Evolutionary conservation across 1,284 basidiomycete genomes (phyloP).

Genomic region (Grifola frondosa): DNA sequence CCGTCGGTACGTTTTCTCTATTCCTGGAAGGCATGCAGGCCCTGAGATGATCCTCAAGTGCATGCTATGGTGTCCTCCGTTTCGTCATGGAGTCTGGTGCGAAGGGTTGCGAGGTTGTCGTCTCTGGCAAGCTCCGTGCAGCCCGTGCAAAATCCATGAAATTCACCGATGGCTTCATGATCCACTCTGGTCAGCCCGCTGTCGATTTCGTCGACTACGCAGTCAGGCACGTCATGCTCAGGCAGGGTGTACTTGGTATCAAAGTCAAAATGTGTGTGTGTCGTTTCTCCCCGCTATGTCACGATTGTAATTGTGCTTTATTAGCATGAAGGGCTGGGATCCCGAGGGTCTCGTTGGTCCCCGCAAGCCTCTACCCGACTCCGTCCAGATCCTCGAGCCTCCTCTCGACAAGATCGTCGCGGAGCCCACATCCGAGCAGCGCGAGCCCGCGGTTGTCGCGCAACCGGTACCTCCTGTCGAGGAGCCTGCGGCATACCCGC

Average conservation of each 20-base stretch:
- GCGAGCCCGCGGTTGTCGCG: conserved; percentile 59
- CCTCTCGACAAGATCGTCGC: conserved; percentile 77
- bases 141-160: conserved; percentile 99
- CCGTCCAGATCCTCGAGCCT: conserved; percentile 88
- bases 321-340: conserved; percentile 95
- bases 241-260: conserved; percentile 99
- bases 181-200: conserved; percentile 99
- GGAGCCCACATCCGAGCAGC: conserved; percentile 79
- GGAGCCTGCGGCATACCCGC: conserved; percentile 43
- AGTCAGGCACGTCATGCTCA: conserved; percentile 96
- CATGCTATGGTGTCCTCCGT: conserved; percentile 99
- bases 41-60: conserved; percentile 49
- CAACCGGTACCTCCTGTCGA: conserved; percentile 50
- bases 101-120: conserved; percentile 99
- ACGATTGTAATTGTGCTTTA: conserved; percentile 12
- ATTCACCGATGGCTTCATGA: conserved; percentile 99
- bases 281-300: neutral
- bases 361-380: conserved; percentile 93
- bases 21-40: conserved; percentile 1
- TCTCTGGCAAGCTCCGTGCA: conserved; percentile 99
- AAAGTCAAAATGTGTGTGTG: conserved; percentile 96
- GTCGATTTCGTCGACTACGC: conserved; percentile 98
- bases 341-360: conserved; percentile 89
- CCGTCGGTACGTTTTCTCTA: conserved; percentile 69
- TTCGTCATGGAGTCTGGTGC: conserved; percentile 99